phyloP scores from a whole-genome alignment of 148 eudicot genomes.

The Rhododendron vialii region DNA sequence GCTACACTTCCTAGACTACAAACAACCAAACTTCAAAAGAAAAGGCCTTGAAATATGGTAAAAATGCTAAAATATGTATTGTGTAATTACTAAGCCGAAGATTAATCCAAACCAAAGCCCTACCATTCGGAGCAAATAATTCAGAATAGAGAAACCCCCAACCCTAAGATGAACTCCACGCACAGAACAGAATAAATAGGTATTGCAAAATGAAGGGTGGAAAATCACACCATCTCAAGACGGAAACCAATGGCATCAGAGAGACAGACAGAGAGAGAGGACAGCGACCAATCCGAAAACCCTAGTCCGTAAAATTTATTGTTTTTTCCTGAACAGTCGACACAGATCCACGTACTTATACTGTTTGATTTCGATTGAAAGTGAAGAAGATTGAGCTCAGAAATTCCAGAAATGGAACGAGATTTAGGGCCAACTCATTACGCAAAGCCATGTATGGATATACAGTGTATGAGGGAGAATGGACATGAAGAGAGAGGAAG shows the following conservation, averaged over 20 bases:
- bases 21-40: too few relatives aligned
- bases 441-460: neutral
- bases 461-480: neutral
- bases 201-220: neutral
- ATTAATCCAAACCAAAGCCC: neutral
- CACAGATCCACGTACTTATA: neutral
- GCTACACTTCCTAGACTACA: too few relatives aligned
- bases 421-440: constrained; percentile 6
- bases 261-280: neutral
- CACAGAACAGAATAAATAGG: neutral
- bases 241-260: neutral
- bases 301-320: neutral
- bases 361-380: neutral
- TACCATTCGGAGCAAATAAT: neutral
- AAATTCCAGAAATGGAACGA: neutral
- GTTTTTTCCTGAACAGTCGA: neutral
- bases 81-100: neutral
- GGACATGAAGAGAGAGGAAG: neutral
- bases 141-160: neutral
- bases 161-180: neutral
- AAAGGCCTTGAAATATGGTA: neutral
- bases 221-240: neutral
- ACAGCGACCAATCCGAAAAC: constrained; percentile 3
- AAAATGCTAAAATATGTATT: neutral
- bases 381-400: neutral